Evolutionary conservation across 306 rosid genomes (phyloP).

Genomic region (Vigna mungo): DNA sequence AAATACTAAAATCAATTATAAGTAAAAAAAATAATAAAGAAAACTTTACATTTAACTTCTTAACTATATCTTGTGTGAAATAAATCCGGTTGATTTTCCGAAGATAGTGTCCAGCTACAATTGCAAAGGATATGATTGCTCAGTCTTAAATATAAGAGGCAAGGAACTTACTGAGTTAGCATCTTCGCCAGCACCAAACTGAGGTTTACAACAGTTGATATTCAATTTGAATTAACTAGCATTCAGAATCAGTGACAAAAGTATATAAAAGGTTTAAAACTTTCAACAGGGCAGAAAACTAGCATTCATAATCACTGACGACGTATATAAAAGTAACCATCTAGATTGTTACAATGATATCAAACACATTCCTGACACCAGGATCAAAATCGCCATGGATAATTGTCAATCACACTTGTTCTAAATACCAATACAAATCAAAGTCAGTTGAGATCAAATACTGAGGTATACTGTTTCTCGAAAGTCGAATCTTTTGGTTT

Average conservation of each 20-base stretch:
- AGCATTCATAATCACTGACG: background rate
- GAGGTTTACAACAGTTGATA: background rate
- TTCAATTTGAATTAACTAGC: background rate
- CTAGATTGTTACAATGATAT: conserved; percentile 41
- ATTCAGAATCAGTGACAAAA: background rate
- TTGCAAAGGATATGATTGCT: background rate
- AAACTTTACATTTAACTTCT: too few relatives aligned
- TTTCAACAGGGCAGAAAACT: background rate
- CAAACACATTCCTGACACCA: conserved; percentile 51
- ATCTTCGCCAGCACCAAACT: background rate
- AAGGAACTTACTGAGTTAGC: background rate
- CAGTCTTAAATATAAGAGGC: background rate
- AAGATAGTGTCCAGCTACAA: background rate
- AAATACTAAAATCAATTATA: too few relatives aligned
- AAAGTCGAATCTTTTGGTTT: conserved; percentile 85
- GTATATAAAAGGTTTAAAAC: conserved; percentile 5
- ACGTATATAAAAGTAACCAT: conserved; percentile 29
- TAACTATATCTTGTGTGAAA: too few relatives aligned
- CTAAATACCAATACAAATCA: conserved; percentile 40
- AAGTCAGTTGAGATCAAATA: too few relatives aligned
- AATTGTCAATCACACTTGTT: conserved; percentile 37
- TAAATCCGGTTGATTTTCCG: too few relatives aligned
- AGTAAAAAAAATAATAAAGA: too few relatives aligned
- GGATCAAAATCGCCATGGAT: conserved; percentile 40
- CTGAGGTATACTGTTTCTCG: conserved; percentile 62